Base-by-base conservation (phyloP, 2,329 filamentous ascomycete genomes). In the Ophiocordyceps australis region DNA sequence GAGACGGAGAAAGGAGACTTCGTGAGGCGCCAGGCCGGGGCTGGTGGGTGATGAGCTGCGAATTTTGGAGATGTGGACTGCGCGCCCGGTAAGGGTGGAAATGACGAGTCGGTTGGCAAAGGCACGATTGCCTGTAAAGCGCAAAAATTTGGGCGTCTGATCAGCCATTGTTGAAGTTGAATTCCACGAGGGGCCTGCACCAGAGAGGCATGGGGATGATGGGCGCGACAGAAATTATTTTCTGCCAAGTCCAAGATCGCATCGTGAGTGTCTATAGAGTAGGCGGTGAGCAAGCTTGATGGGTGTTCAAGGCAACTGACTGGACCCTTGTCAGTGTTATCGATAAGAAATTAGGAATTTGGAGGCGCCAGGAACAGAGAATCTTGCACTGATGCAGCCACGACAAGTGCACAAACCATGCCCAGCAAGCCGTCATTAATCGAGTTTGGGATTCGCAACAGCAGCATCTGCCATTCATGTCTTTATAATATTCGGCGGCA, bases 1-100 rank as follows among this genome's bases (percentile, higher is more conserved):
- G 12, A 98, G 77, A 30, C 89, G 85, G 17, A 98, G 67, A 51
- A 98, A 86, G 24, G 89, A 95, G 41, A 95, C 74, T 55, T 98
- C 89, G 57, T 93, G 78, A 25, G 82, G 75, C 28, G 81, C 76
- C 28, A 98, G 77, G 41, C 89, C 89, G 2, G 89, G 85, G 40
- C 78, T 74, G 21, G 81, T 85, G 24, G 78, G 74, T 22, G 82
- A 93, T 11, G 76, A 71, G 36, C 80, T 73, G 42, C 89, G 81
- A 55, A 98, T 95, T 52, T 89, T 78, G 27, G 86, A 89, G 47
- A 98, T 86, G 53, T 86, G 83, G 29, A 95, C 59, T 3, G 89
- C 74, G 20, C 77, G 72, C 38, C 89, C 89, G 34, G 85, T 93
- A 32, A 98, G 70, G 3, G 89, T 95, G 13, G 89, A 73, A 28